A percentile compares a stretch with the other conserved stretches of the same genome.
phyloP scores from a whole-genome alignment of 2,329 filamentous ascomycete genomes.

The Phoma sp. region DNA sequence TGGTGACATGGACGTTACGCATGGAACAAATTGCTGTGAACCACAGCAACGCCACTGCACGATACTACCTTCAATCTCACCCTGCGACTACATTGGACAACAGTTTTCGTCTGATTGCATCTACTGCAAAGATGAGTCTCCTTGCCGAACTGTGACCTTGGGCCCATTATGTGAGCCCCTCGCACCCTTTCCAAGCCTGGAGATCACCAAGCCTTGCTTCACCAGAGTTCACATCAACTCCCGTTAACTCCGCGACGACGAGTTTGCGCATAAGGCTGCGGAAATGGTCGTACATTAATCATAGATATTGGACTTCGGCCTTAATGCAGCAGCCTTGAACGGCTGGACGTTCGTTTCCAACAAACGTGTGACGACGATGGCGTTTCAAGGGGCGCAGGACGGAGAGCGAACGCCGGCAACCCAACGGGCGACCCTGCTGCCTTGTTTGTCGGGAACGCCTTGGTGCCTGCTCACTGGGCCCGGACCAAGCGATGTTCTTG shows the following conservation, averaged over 20 bases:
- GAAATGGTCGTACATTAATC: constrained; percentile 15
- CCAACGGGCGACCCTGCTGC: constrained; percentile 33
- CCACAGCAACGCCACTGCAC: neutral
- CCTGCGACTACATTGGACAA: neutral
- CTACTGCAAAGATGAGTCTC: neutral
- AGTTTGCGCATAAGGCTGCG: constrained; percentile 17
- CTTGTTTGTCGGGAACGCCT: constrained; percentile 28
- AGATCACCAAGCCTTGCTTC: neutral
- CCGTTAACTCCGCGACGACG: neutral
- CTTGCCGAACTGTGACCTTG: neutral
- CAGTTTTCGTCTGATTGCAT: neutral
- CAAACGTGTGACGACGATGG: constrained; percentile 35
- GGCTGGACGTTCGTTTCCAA: constrained; percentile 10
- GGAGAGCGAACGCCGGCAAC: constrained; percentile 27
- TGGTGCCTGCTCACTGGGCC: constrained; percentile 15
- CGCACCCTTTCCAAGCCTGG: neutral
- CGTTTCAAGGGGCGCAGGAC: constrained; percentile 36
- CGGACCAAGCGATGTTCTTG: constrained; percentile 12
- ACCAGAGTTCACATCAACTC: neutral
- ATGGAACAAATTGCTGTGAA: neutral
- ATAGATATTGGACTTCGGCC: constrained; percentile 10
- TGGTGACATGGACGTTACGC: neutral
- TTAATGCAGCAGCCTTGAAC: constrained; percentile 9
- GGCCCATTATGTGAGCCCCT: neutral
- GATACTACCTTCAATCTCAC: neutral